A percentile compares a stretch with the other conserved stretches of the same genome.
phyloP scores from a whole-genome alignment of 139 green algal species.

The Chlorella sp. region DNA sequence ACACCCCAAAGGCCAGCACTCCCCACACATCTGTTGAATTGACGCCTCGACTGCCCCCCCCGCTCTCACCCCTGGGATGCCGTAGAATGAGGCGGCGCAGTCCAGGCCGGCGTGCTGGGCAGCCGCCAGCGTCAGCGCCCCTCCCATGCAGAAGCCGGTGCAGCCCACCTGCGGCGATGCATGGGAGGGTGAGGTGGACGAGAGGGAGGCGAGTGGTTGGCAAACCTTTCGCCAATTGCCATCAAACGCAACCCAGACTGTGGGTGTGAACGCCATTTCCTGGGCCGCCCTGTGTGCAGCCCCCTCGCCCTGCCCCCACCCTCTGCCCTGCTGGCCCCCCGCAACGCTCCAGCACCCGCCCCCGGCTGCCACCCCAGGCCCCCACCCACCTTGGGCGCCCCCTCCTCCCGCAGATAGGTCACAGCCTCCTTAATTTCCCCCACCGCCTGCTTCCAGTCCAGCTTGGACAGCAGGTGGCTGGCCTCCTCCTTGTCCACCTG shows the following conservation, averaged over 20 bases:
- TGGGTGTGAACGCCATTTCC: background rate
- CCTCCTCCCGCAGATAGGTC: constrained; percentile 55
- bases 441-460: constrained; percentile 73
- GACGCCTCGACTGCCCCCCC: too few species aligned
- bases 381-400: constrained; percentile 47
- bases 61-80: constrained; percentile 35
- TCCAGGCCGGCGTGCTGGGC: constrained; percentile 64
- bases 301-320: background rate
- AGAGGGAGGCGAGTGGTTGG: background rate
- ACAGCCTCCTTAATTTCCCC: constrained; percentile 67
- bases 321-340: too few species aligned
- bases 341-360: background rate
- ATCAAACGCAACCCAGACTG: background rate
- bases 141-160: constrained; percentile 83
- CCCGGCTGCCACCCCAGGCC: background rate
- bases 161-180: constrained; percentile 55
- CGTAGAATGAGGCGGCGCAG: constrained; percentile 70
- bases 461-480: constrained; percentile 65
- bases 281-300: background rate
- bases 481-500: constrained; percentile 37
- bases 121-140: constrained; percentile 65
- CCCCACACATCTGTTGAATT: too few species aligned
- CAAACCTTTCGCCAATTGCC: background rate
- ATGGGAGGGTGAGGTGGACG: background rate
- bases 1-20: too few species aligned